Evolutionary conservation across 257 asterid genomes (phyloP).

Genomic region (Solanum ossicruentum): DNA sequence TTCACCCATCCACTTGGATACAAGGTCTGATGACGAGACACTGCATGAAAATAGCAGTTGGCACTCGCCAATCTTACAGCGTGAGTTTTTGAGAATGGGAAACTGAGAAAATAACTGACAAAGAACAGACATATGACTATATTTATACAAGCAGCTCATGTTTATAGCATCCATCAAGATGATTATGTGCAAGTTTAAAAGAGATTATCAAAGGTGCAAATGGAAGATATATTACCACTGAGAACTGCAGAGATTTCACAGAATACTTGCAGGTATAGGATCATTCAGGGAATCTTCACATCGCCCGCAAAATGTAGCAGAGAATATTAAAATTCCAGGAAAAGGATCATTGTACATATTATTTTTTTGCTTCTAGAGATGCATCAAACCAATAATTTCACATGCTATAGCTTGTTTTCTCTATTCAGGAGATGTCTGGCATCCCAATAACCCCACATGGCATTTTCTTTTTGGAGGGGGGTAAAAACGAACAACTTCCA

Average conservation of each 20-base stretch:
- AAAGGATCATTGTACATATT: background rate
- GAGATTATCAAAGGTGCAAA: background rate
- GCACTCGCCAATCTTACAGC: conserved; percentile 46
- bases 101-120: background rate
- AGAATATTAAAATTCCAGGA: background rate
- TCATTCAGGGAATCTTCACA: background rate
- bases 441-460: background rate
- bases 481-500: background rate
- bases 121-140: background rate
- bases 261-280: background rate
- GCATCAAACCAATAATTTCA: background rate
- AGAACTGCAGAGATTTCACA: background rate
- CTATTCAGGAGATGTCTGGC: background rate
- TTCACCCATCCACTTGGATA: conserved; percentile 99
- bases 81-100: conserved; percentile 18
- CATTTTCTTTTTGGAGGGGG: background rate
- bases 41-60: conserved; percentile 54
- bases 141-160: background rate
- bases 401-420: background rate
- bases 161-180: background rate
- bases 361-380: background rate
- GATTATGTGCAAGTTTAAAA: background rate
- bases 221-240: background rate
- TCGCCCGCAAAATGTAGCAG: background rate
- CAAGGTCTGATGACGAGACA: conserved; percentile 92